These are phyloP conservation scores for Trichoderma koningii DNA, from an alignment of 2,329 filamentous ascomycete genomes.

Conservation along the genomic window DNA sequence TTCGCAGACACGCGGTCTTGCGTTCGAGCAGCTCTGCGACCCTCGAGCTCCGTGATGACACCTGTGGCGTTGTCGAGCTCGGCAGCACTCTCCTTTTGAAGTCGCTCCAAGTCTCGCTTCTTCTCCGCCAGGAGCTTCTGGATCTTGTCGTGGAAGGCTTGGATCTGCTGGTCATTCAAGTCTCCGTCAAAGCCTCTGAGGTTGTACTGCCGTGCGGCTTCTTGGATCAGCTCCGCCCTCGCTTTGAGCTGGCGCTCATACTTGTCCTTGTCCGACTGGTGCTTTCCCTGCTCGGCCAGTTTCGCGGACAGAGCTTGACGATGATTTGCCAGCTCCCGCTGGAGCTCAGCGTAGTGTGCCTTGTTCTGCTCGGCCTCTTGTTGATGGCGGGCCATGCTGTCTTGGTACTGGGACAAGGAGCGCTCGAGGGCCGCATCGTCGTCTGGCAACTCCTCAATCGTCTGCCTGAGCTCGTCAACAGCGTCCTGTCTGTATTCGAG, in stretches of 20 bases:
- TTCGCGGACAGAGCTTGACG: slow-evolving; percentile 54
- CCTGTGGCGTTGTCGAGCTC: slow-evolving; percentile 74
- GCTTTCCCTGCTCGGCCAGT: slow-evolving; percentile 70
- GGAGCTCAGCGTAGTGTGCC: slow-evolving; percentile 66
- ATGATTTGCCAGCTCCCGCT: slow-evolving; percentile 48
- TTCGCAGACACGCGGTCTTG: slow-evolving; percentile 75
- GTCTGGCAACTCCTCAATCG: slow-evolving; percentile 76
- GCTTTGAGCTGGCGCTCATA: slow-evolving; percentile 77
- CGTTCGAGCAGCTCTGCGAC: slow-evolving; percentile 68
- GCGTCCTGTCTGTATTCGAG: slow-evolving; percentile 69
- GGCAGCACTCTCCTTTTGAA: slow-evolving; percentile 71
- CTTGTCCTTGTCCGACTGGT: slow-evolving; percentile 82
- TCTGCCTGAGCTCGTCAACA: slow-evolving; percentile 68
- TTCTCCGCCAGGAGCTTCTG: slow-evolving; percentile 76
- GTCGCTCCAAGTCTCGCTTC: slow-evolving; percentile 72
- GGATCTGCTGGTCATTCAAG: slow-evolving; percentile 71
- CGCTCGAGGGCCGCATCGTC: slow-evolving; percentile 74
- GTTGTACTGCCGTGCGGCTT: slow-evolving; percentile 73
- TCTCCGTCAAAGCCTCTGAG: slow-evolving; percentile 85
- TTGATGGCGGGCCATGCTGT: slow-evolving; percentile 66
- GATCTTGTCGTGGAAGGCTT: slow-evolving; percentile 76
- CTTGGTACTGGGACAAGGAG: slow-evolving; percentile 75
- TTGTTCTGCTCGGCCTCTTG: slow-evolving; percentile 65
- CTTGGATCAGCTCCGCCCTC: slow-evolving; percentile 73
- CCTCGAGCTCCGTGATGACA: slow-evolving; percentile 71